Evolutionary conservation across 1,139 yeast genomes (phyloP), one percentile per base, ranked within the genome.

Genomic region (Yamadazyma conglobata): DNA sequence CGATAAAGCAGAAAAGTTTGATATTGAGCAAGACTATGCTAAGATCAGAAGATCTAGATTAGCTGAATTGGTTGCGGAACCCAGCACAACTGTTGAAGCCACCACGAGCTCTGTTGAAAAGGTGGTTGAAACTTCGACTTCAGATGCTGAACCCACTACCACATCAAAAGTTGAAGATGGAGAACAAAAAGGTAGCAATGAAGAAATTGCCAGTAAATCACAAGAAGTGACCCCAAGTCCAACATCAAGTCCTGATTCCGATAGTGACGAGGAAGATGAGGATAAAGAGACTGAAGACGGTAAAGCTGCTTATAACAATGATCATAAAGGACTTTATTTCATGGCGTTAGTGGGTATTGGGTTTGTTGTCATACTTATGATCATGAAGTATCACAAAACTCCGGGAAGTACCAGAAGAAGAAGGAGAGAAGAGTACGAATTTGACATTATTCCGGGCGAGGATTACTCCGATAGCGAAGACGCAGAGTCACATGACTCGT

Each of bases 401-500:
- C 71, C 71, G n/a, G 67, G 68, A 15, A 56, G 64, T 34, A 52
- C 64, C 6, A 64, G 77, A 35, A 66, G 72, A 33, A 60, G 74
- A 32, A 71, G 82, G 47, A 71, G 88, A 57, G 85, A 79, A 35
- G 83, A 81, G 39, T 82, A 76, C 48, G 93, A 83, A 52, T 83
- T 83, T 53, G 93, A 83, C 52, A 80, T 83, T 27, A 82, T 83
- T 30, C 79, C 78, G 11, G 83, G 83, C 1, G 82, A 76, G 46
- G 89, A 82, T 41, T 67, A 69, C 44, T 47, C 51, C 31, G 69
- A 61, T 33, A 55, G 60, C 30, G 64, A 57, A 14, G 38, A 38
- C 17, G 43, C 41, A 19, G 51, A 47, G 25, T 47, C 48, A 3
- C 53, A 48, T 21, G 63, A 55, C 30, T 50, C 58, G 12, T 44